Evolutionary conservation across 2,329 filamentous ascomycete species (phyloP).

Genomic region (Talaromyces sp.): DNA sequence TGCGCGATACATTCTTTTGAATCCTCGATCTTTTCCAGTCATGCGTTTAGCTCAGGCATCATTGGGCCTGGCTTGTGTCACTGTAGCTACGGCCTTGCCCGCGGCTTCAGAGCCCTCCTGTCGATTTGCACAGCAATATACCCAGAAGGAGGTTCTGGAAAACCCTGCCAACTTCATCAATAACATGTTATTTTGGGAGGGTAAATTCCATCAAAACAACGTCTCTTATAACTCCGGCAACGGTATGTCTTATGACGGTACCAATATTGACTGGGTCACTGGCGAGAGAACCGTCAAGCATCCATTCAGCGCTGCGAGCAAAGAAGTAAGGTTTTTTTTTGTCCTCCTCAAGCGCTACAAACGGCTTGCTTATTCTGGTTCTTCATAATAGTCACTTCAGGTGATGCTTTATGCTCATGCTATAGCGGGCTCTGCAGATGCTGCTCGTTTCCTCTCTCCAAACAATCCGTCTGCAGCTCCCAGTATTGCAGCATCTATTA

Average conservation of each 20-base stretch:
- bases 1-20: background rate
- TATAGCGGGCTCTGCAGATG: conserved; percentile 37
- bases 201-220: conserved; percentile 44
- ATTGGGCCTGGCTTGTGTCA: background rate
- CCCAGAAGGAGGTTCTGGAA: conserved; percentile 28
- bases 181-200: conserved; percentile 45
- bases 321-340: conserved; percentile 26
- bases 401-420: conserved; percentile 46
- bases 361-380: background rate
- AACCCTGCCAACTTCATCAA: conserved; percentile 31
- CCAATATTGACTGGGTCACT: conserved; percentile 33
- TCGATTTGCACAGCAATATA: conserved; percentile 26
- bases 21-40: background rate
- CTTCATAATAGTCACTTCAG: conserved; percentile 35
- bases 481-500: conserved; percentile 34
- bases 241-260: conserved; percentile 40
- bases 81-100: background rate
- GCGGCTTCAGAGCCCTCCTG: conserved; percentile 17
- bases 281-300: conserved; percentile 35
- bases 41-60: background rate
- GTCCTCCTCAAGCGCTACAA: background rate
- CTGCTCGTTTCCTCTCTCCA: conserved; percentile 41
- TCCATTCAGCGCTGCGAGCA: conserved; percentile 35
- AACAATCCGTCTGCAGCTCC: conserved; percentile 32
- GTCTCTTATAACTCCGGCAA: conserved; percentile 43